Evolutionary conservation across 306 rosid genomes (phyloP).

Genomic region (Malus asiatica): DNA sequence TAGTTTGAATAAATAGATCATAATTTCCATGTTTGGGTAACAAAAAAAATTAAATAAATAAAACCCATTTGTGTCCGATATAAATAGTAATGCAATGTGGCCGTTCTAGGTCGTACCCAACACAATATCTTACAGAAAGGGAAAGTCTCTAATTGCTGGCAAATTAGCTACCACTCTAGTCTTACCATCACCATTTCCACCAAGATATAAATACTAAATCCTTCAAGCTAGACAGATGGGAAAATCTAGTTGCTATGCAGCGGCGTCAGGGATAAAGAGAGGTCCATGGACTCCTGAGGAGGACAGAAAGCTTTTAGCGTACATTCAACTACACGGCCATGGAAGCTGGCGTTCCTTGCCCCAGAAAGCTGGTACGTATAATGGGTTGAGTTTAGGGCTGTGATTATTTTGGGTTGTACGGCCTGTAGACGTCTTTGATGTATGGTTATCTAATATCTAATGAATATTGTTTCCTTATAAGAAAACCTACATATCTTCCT

Average conservation of each 20-base stretch:
- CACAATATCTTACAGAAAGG: background rate
- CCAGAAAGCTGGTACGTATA: slow-evolving; percentile 16
- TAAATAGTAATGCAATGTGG: background rate
- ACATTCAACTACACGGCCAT: slow-evolving; percentile 16
- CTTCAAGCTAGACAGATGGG: background rate
- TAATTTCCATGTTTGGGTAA: background rate
- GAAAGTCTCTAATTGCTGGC: background rate
- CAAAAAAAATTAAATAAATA: background rate
- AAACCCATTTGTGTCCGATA: background rate
- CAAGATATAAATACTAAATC: background rate
- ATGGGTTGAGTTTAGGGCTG: background rate
- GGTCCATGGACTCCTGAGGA: slow-evolving; percentile 28
- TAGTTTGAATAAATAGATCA: background rate
- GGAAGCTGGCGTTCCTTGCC: slow-evolving; percentile 19
- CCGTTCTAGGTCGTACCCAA: background rate
- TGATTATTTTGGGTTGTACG: background rate
- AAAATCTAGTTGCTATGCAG: background rate
- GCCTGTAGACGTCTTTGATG: too few species aligned
- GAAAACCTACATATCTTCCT: background rate
- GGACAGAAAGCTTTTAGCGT: slow-evolving; percentile 15
- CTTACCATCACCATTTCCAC: background rate
- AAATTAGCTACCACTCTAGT: background rate
- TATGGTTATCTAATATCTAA: too few species aligned
- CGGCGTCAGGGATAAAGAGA: background rate
- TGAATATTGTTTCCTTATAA: too few species aligned